Evolutionary conservation across 768 basidiomycete species (phyloP).

Genomic region (Amanita rubescens): DNA sequence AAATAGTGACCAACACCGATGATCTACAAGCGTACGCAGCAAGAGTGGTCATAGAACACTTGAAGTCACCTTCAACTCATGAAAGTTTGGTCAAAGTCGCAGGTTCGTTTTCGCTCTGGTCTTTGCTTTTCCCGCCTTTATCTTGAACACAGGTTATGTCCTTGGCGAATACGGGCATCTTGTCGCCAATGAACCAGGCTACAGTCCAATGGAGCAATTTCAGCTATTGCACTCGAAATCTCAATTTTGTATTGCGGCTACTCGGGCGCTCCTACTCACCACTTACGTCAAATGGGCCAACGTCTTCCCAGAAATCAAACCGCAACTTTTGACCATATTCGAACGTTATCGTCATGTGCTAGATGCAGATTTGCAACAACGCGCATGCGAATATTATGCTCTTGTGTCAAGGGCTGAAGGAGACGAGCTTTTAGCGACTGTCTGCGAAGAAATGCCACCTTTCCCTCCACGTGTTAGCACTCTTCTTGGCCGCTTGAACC

Average conservation of each 20-base stretch:
- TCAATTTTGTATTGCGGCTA: conserved; percentile 87
- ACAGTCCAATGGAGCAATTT: conserved; percentile 93
- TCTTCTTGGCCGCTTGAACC: conserved; percentile 77
- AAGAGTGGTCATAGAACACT: conserved; percentile 82
- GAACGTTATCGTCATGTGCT: conserved; percentile 97
- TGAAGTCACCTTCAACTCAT: conserved; percentile 79
- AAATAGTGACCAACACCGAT: conserved; percentile 98
- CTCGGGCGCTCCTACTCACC: conserved; percentile 86
- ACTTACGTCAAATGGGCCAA: conserved; percentile 99
- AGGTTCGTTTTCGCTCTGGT: conserved; percentile 38
- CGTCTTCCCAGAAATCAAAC: conserved; percentile 97
- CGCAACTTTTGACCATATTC: conserved; percentile 89
- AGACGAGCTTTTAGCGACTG: conserved; percentile 86
- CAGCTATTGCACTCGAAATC: conserved; percentile 90
- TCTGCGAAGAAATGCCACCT: conserved; percentile 99
- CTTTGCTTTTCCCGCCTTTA: background rate
- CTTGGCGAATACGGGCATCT: conserved; percentile 98
- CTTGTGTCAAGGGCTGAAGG: conserved; percentile 80
- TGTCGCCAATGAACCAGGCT: conserved; percentile 90
- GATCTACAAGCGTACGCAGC: conserved; percentile 96
- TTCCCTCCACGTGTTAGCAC: conserved; percentile 95
- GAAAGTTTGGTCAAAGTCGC: conserved; percentile 96
- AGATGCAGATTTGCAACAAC: conserved; percentile 95
- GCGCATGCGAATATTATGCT: conserved; percentile 95
- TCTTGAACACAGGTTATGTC: conserved; percentile 66